Evolutionary conservation across 208 protist species (phyloP), one percentile per base, ranked within the genome.

Genomic region (Acanthamoeba triangularis): DNA sequence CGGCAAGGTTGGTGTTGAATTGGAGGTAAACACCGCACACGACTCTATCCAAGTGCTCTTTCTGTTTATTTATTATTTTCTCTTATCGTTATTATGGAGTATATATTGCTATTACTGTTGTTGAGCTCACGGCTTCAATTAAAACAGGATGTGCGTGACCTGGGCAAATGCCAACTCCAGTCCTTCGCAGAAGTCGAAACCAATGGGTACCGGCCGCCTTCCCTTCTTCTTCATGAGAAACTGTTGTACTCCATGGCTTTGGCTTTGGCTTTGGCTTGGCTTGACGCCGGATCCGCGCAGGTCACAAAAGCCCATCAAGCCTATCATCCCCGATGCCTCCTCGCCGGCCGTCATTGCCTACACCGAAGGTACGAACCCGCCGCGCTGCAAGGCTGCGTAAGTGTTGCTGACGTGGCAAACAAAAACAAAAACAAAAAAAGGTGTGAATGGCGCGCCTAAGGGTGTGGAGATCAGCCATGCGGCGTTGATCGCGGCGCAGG

Each of bases 401-500:
- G 49, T 54, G 49, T 54, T 54, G 49, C 49, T 54, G 49, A 54
- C 14, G 49, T 18, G 49, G 49, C 49, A 54, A 6, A 14, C 6
- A 18, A 54, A 10, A 54, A 54, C 49, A 54, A 54, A 54, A 37
- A 11, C 1, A 28, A 1, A 28, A 16, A 72, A 14, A 82, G 72
- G 78, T 7, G 0, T 54, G 23, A 54, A 37, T 2, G 59, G 59
- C 59, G 10, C 28, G 63, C 85, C 85, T 33, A 92, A 92, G 41
- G 85, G 85, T 23, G 54, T 47, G 33, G 63, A 76, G 85, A 49
- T 92, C 59, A 92, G n/a, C 41, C 85, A 92, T 25, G 35, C 59
- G 35, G 63, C 33, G 14, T 20, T 92, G 52, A 59, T 92, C n/a
- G 85, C 85, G 14, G 59, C 85, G 13, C 85, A 92, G 63, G 85